Percentiles rank a stretch among this genome's conserved stretches.
These are phyloP conservation scores for Saturnispora sanitii DNA, from an alignment of 805 yeast genomes.

Conservation along the genomic window DNA sequence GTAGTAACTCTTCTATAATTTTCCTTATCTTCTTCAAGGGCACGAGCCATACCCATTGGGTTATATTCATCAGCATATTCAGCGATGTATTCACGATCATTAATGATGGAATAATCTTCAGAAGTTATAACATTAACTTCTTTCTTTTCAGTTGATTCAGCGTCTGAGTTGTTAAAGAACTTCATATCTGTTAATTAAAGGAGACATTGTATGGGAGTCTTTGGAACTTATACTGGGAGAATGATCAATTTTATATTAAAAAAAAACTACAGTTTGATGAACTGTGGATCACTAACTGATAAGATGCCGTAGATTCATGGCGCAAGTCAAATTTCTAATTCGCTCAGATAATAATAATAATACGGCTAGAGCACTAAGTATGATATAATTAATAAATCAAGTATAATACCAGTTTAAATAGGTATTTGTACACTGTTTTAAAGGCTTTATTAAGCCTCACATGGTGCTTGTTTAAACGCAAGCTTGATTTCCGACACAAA, in stretches of 20 bases:
- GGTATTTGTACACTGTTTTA: too few relatives aligned
- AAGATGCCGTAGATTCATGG: constrained; percentile 1
- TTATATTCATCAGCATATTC: constrained; percentile 24
- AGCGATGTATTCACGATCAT: constrained; percentile 8
- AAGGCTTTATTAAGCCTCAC: too few relatives aligned
- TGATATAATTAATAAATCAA: too few relatives aligned
- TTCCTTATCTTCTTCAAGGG: constrained; percentile 24
- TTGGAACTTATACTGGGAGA: background rate
- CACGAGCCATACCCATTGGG: constrained; percentile 22
- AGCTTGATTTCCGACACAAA: too few relatives aligned
- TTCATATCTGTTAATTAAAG: background rate
- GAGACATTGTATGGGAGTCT: background rate
- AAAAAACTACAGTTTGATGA: too few relatives aligned
- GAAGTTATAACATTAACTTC: background rate
- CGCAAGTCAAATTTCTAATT: too few relatives aligned
- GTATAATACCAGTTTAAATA: too few relatives aligned
- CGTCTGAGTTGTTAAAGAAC: background rate
- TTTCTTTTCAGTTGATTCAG: constrained; percentile 1
- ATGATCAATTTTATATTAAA: background rate
- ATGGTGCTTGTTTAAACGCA: too few relatives aligned
- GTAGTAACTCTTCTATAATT: constrained; percentile 30
- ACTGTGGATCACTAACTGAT: background rate
- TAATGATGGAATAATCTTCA: background rate
- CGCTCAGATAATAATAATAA: too few relatives aligned
- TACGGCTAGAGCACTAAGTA: too few relatives aligned